Conservation (phyloP, 1,284 basidiomycete species). For the Moniliophthora roreri region DNA sequence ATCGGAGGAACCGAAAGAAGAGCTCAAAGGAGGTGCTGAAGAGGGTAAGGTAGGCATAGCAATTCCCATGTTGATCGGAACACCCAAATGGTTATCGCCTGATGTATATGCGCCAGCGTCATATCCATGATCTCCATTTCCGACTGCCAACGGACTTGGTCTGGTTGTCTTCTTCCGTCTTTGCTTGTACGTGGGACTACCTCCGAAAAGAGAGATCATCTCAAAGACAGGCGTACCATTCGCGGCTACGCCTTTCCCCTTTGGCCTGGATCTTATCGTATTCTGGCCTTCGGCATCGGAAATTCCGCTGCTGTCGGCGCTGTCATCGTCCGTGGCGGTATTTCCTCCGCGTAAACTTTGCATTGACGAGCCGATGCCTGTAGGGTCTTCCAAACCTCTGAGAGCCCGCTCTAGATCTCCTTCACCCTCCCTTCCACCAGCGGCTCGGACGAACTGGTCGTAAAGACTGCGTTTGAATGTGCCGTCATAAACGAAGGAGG, state of each 20-base stretch:
- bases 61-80: slow-evolving; percentile 3
- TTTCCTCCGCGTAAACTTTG: slow-evolving; percentile 17
- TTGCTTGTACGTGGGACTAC: slow-evolving; percentile 83
- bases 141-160: slow-evolving; percentile 20
- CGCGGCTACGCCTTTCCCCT: too few relatives aligned
- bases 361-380: slow-evolving; percentile 15
- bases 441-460: slow-evolving; percentile 77
- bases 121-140: slow-evolving; percentile 19
- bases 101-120: slow-evolving; percentile 15
- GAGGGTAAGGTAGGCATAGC: neutral
- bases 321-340: slow-evolving; percentile 15
- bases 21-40: neutral
- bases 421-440: slow-evolving; percentile 53
- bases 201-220: slow-evolving; percentile 77
- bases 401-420: slow-evolving; percentile 56
- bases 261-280: slow-evolving; percentile 17
- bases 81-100: neutral
- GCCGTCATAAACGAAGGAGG: slow-evolving; percentile 77
- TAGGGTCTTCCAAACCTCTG: slow-evolving; percentile 18
- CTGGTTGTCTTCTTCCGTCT: slow-evolving; percentile 70
- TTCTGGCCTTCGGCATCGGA: slow-evolving; percentile 20
- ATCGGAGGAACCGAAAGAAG: too few relatives aligned
- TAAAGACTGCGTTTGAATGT: slow-evolving; percentile 74
- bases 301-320: slow-evolving; percentile 23
- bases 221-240: slow-evolving; percentile 55